Evolutionary conservation across 106 monocot genomes (phyloP).

Genomic region (Hemerocallis citrina): DNA sequence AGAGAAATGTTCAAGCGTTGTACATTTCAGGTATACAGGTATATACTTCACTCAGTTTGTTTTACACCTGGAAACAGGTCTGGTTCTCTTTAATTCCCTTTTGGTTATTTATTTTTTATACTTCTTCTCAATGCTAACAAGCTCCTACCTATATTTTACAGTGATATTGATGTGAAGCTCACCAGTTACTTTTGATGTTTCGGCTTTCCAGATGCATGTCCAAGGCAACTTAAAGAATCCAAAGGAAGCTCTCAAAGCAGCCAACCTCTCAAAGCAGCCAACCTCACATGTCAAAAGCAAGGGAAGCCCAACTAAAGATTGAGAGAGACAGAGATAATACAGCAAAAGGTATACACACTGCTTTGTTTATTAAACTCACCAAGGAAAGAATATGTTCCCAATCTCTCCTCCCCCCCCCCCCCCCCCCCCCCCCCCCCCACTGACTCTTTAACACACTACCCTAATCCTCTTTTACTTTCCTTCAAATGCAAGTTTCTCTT

Average conservation of each 20-base stretch:
- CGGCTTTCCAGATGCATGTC: not conserved
- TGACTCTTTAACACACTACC: not conserved
- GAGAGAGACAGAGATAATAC: not conserved
- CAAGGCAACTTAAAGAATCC: not conserved
- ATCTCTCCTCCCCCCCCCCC: too few species aligned
- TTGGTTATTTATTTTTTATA: not conserved
- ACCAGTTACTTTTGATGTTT: not conserved
- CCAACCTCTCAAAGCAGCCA: not conserved
- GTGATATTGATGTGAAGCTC: not conserved
- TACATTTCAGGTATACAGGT: too few species aligned
- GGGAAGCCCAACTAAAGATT: not conserved
- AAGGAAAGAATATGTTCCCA: slow-evolving; percentile 5
- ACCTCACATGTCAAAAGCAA: slow-evolving; percentile 6
- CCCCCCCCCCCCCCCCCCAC: not conserved
- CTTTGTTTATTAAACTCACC: not conserved
- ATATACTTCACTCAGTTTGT: too few species aligned
- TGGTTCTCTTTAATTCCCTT: too few species aligned
- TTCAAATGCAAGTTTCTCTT: slow-evolving; percentile 1
- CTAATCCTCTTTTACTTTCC: not conserved
- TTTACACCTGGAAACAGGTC: too few species aligned
- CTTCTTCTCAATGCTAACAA: not conserved
- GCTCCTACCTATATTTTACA: not conserved
- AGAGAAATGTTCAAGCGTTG: too few species aligned
- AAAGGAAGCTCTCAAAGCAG: slow-evolving; percentile 1
- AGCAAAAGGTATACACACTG: not conserved